Evolutionary conservation across 805 yeast genomes (phyloP).

Genomic region (Suhomyces prunicola): DNA sequence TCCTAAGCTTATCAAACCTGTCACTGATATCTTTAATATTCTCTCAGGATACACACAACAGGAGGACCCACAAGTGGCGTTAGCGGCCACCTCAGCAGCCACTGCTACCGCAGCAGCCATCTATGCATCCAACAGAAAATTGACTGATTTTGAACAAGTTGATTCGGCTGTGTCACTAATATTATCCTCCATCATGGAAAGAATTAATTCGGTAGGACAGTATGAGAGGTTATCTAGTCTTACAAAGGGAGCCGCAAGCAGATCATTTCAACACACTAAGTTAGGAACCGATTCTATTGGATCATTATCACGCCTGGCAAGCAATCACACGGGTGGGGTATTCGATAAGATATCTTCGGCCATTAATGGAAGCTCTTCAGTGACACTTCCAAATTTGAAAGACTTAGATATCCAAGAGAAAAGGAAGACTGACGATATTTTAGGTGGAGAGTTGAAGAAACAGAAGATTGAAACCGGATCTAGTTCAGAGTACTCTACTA

Average conservation of each 20-base stretch:
- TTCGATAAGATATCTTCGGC: background rate
- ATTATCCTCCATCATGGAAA: conserved; percentile 22
- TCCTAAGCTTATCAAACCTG: conserved; percentile 20
- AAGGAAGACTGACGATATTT: background rate
- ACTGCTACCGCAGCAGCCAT: conserved; percentile 38
- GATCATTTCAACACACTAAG: background rate
- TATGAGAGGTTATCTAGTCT: conserved; percentile 22
- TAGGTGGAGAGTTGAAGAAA: conserved; percentile 5
- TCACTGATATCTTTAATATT: conserved; percentile 36
- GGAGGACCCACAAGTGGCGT: conserved; percentile 32
- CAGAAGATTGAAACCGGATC: conserved; percentile 1
- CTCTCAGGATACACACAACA: conserved; percentile 29
- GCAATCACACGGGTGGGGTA: background rate
- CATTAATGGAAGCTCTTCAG: background rate
- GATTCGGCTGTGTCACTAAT: conserved; percentile 23
- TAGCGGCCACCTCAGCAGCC: conserved; percentile 35
- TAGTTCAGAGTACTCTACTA: background rate
- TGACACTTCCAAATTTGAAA: conserved; percentile 4
- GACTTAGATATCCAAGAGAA: conserved; percentile 2
- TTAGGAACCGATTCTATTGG: background rate
- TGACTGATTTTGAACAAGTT: conserved; percentile 18
- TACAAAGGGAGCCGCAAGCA: conserved; percentile 16
- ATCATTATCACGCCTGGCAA: background rate
- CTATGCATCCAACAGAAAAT: conserved; percentile 24
- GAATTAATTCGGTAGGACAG: conserved; percentile 17